These are phyloP conservation scores for Cercis canadensis DNA, from an alignment of 306 rosid species.

Conservation along the genomic window DNA sequence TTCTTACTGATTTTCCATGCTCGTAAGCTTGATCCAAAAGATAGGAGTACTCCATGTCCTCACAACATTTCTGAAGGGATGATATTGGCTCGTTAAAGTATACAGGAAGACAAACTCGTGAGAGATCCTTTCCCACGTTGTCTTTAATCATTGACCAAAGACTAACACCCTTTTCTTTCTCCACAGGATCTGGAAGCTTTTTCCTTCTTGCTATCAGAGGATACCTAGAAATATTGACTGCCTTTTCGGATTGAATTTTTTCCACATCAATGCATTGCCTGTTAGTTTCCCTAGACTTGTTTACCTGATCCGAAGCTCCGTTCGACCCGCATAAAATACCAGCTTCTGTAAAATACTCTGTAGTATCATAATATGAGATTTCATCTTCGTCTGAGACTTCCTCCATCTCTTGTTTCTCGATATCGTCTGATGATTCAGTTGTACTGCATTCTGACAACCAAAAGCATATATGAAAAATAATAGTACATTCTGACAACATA, in stretches of 20 bases:
- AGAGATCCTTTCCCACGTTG: conserved; percentile 97
- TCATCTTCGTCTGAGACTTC: conserved; percentile 94
- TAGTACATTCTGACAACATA: conserved; percentile 18
- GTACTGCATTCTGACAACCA: conserved; percentile 84
- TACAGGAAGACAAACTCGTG: conserved; percentile 97
- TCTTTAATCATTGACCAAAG: conserved; percentile 98
- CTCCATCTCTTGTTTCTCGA: conserved; percentile 87
- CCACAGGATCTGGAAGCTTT: conserved; percentile 89
- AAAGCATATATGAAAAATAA: conserved; percentile 31
- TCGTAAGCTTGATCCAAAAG: conserved; percentile 91
- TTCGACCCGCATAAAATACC: conserved; percentile 53
- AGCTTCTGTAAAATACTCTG: conserved; percentile 72
- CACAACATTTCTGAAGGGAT: conserved; percentile 95
- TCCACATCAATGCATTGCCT: conserved; percentile 48
- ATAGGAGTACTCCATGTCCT: conserved; percentile 92
- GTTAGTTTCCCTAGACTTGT: conserved; percentile 42
- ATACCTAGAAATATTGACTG: conserved; percentile 39
- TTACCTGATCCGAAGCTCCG: conserved; percentile 43
- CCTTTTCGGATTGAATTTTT: conserved; percentile 49
- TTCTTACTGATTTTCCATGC: conserved; percentile 76
- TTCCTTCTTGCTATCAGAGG: conserved; percentile 68
- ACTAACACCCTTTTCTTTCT: conserved; percentile 97
- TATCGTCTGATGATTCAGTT: conserved; percentile 89
- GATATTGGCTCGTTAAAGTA: conserved; percentile 97
- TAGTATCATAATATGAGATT: conserved; percentile 68